A percentile compares a stretch with the other conserved stretches of the same genome.
Evolutionary conservation across 768 basidiomycete genomes (phyloP).

Genomic region (Crassisporium funariophilum): DNA sequence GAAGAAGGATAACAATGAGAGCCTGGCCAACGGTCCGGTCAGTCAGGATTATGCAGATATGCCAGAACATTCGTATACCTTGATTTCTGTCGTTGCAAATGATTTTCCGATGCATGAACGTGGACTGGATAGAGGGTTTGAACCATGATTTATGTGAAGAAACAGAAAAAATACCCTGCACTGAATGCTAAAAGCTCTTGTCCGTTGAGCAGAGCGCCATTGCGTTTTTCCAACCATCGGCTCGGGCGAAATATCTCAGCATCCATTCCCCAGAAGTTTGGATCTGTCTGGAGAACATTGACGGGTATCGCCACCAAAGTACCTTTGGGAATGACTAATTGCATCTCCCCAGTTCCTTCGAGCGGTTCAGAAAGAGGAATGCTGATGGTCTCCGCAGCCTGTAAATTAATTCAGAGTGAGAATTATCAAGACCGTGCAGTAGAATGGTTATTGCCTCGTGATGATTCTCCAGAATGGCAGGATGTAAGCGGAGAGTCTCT

Average conservation of each 20-base stretch:
- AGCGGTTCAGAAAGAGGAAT: constrained; percentile 59
- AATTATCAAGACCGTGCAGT: no score
- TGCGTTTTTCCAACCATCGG: constrained; percentile 55
- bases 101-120: constrained; percentile 61
- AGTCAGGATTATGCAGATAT: background rate
- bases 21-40: constrained; percentile 20
- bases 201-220: constrained; percentile 28
- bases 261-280: constrained; percentile 60
- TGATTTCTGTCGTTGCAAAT: constrained; percentile 62
- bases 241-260: constrained; percentile 58
- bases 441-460: constrained; percentile 46
- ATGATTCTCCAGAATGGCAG: constrained; percentile 65
- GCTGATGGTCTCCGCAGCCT: constrained; percentile 54
- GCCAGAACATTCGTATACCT: constrained; percentile 43
- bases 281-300: constrained; percentile 58
- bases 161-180: constrained; percentile 44
- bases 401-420: no score
- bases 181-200: constrained; percentile 60
- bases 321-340: constrained; percentile 56
- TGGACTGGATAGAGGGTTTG: constrained; percentile 39
- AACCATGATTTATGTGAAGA: constrained; percentile 10
- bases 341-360: constrained; percentile 41
- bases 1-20: constrained; percentile 51
- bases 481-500: constrained; percentile 63
- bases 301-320: constrained; percentile 56